Evolutionary conservation across 2,329 filamentous ascomycete genomes (phyloP), one percentile per base, ranked within the genome.

Genomic region (Scortechinia acanthostroma): DNA sequence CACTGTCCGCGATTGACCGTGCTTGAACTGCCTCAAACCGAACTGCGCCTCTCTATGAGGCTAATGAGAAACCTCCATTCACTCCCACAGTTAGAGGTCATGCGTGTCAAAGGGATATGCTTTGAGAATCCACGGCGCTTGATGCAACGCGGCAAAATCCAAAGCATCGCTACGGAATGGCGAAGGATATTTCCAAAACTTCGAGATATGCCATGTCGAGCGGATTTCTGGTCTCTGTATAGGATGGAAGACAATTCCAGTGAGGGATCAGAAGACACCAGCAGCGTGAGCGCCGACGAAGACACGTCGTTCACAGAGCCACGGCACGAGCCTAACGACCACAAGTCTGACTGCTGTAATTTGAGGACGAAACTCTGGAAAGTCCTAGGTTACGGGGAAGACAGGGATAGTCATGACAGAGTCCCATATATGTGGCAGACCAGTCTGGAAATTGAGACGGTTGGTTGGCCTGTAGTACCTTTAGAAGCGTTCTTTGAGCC

Each of bases 181-280:
- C 30, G 43, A 22, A 30, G 25, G 25, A 19, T 44, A 43, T 46
- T 46, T 21, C 44, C 44, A 46, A 46, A 46, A 37, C 44, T 46
- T 46, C 42, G 21, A 43, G 44, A 37, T 21, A 44, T 44, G 40
- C 42, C 44, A 43, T 46, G 44, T 44, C 44, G 35, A 22, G 40
- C 40, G 37, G 44, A 44, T 46, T n/a, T 46, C 44, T 46, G 17
- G 16, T 44, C 44, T 46, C 21, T 13, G 44, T 46, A 46, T 44
- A 45, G 43, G 44, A 2, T 22, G 35, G 40, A 46, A 43, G 40
- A 44, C 42, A 40, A 46, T 21, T 45, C 44, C 16, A 25, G 40
- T 37, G 42, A 44, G 25, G 19, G 17, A 43, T 43, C 21, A 28
- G 21, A 25, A 4, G 43, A 25, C 28, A 4, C 28, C 43, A 44